Evolutionary conservation across 2,329 filamentous ascomycete species (phyloP).

Genomic region (Fusarium proliferatum): DNA sequence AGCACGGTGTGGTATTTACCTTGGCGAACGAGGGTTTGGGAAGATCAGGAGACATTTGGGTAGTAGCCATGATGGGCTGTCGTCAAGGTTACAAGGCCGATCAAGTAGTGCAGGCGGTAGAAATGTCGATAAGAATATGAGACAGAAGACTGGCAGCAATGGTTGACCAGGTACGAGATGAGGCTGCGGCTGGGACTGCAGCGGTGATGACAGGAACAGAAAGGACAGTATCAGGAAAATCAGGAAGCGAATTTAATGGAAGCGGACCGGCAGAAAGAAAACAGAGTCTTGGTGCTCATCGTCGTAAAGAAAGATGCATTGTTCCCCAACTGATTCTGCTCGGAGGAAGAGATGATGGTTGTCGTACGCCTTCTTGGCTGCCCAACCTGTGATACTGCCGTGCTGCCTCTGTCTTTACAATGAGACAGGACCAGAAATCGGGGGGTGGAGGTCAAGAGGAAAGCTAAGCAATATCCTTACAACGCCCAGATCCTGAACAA

Average conservation of each 20-base stretch:
- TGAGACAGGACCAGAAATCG: constrained; percentile 29
- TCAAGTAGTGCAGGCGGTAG: constrained; percentile 33
- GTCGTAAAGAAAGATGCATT: constrained; percentile 58
- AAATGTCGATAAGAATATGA: constrained; percentile 26
- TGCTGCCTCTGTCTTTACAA: constrained; percentile 24
- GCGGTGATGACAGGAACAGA: constrained; percentile 46
- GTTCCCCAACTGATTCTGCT: constrained; percentile 43
- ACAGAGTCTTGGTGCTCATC: constrained; percentile 65
- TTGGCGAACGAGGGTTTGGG: constrained; percentile 80
- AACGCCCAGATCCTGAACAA: constrained; percentile 30
- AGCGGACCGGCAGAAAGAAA: constrained; percentile 61
- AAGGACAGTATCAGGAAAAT: constrained; percentile 53
- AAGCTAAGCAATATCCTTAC: constrained; percentile 19
- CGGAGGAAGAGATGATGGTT: constrained; percentile 23
- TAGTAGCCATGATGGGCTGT: constrained; percentile 57
- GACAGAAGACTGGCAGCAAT: constrained; percentile 30
- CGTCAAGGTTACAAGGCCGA: constrained; percentile 39
- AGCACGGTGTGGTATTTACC: constrained; percentile 56
- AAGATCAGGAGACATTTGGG: constrained; percentile 59
- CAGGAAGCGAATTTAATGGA: constrained; percentile 66
- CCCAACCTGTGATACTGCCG: constrained; percentile 12
- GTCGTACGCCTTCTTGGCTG: constrained; percentile 33
- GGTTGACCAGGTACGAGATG: constrained; percentile 30
- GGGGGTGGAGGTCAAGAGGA: constrained; percentile 20
- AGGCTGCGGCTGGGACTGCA: constrained; percentile 37